Conservation (phyloP, 2,329 filamentous ascomycete genomes). For the Diaporthe eres region DNA sequence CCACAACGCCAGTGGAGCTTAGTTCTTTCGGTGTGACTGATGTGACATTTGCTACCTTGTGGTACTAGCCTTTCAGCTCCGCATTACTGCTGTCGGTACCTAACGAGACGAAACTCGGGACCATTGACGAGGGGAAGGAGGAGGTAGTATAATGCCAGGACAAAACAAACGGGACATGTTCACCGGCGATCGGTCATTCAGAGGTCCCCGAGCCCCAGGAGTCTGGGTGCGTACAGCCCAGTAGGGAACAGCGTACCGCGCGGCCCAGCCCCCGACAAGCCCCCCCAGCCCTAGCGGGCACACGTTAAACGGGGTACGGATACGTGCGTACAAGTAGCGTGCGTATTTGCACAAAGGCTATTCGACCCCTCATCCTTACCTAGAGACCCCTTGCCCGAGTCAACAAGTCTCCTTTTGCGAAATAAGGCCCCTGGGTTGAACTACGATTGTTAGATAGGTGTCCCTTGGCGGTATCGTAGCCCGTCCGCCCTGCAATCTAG, state of each 20-base stretch:
- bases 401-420: background rate
- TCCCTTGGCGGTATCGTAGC: background rate
- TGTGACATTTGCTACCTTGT: background rate
- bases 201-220: slow-evolving; percentile 9
- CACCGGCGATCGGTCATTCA: slow-evolving; percentile 17
- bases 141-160: background rate
- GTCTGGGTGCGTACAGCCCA: background rate
- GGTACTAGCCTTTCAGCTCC: background rate
- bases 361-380: slow-evolving; percentile 13
- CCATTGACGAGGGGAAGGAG: background rate
- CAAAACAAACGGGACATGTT: background rate
- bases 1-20: background rate
- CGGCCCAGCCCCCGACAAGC: background rate
- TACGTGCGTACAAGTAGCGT: background rate
- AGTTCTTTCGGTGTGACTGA: slow-evolving; percentile 8
- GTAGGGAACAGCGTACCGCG: slow-evolving; percentile 1
- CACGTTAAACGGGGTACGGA: background rate
- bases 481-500: background rate
- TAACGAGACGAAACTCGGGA: background rate
- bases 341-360: slow-evolving; percentile 19
- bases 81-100: background rate
- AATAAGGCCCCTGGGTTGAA: background rate
- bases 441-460: background rate
- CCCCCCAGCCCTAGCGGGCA: slow-evolving; percentile 11
- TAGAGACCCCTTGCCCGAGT: background rate